Percentiles rank a stretch among this genome's conserved stretches.
Conservation (phyloP, 192 early-diverging fungal species). For the Coemansia umbellata region DNA sequence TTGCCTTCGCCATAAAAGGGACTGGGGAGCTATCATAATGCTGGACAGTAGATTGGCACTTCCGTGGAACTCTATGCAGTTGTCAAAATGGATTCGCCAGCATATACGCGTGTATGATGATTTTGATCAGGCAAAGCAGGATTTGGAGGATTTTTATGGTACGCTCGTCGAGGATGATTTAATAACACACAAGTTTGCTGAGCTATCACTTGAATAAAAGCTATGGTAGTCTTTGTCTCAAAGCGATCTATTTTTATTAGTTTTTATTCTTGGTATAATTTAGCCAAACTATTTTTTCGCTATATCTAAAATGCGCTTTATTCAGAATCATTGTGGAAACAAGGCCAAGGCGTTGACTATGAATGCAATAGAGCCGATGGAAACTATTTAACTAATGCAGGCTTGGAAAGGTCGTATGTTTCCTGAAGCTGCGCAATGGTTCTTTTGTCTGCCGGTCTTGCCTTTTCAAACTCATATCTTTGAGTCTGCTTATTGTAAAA, state of each 20-base stretch:
- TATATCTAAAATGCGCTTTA: no score
- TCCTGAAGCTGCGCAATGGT: no score
- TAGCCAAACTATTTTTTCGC: no score
- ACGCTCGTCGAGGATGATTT: not conserved
- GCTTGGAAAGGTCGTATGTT: no score
- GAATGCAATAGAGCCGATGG: no score
- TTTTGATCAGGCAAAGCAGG: slow-evolving; percentile 16
- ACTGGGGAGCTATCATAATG: slow-evolving; percentile 62
- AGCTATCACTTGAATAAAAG: not conserved
- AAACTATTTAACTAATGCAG: no score
- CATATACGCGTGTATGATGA: slow-evolving; percentile 10
- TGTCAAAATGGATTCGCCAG: slow-evolving; percentile 53
- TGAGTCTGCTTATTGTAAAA: no score
- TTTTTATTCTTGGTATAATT: not conserved
- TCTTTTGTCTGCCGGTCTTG: no score
- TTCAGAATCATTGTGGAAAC: no score
- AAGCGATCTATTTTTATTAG: not conserved
- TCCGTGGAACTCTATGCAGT: slow-evolving; percentile 13
- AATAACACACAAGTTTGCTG: not conserved
- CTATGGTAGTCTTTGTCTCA: not conserved
- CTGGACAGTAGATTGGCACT: slow-evolving; percentile 52
- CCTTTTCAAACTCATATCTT: no score
- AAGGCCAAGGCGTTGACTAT: no score
- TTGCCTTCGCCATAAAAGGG: slow-evolving; percentile 54
- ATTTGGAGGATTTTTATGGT: slow-evolving; percentile 28